A percentile compares a stretch with the other conserved stretches of the same genome.
These are phyloP conservation scores for Chrysopogon serrulatus DNA, from an alignment of 176 grass and related monocot genomes.

Conservation along the genomic window DNA sequence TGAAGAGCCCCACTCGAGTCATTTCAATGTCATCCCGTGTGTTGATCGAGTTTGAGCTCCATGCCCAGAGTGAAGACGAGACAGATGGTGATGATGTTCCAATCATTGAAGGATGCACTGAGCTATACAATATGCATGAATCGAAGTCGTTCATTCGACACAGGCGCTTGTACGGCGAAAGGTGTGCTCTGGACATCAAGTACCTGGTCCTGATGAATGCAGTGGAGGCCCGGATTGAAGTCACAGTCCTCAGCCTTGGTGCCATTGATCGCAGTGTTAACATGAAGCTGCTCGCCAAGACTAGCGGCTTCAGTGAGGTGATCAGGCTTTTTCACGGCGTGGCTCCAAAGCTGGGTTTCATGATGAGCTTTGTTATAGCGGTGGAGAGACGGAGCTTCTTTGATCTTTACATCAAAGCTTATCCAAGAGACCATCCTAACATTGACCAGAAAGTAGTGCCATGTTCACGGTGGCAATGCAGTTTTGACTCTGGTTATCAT, in stretches of 20 bases:
- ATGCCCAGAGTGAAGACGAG: background rate
- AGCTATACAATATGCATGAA: background rate
- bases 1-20: background rate
- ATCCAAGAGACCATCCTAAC: background rate
- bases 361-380: background rate
- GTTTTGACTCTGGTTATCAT: background rate
- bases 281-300: background rate
- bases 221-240: background rate
- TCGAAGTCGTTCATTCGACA: background rate
- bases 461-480: background rate
- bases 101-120: slow-evolving; percentile 17
- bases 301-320: background rate
- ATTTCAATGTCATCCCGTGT: background rate
- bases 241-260: background rate
- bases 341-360: background rate
- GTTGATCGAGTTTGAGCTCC: slow-evolving; percentile 5
- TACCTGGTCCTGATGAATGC: background rate
- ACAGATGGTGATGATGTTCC: background rate
- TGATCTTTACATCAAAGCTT: background rate
- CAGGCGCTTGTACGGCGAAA: background rate
- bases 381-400: background rate
- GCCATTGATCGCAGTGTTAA: background rate
- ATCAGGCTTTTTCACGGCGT: too few species aligned
- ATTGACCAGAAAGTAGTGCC: background rate
- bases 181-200: too few species aligned